Percentiles rank a stretch among this genome's conserved stretches.
Evolutionary conservation across 331 rosid genomes (phyloP).

Genomic region (Telfairia occidentalis): DNA sequence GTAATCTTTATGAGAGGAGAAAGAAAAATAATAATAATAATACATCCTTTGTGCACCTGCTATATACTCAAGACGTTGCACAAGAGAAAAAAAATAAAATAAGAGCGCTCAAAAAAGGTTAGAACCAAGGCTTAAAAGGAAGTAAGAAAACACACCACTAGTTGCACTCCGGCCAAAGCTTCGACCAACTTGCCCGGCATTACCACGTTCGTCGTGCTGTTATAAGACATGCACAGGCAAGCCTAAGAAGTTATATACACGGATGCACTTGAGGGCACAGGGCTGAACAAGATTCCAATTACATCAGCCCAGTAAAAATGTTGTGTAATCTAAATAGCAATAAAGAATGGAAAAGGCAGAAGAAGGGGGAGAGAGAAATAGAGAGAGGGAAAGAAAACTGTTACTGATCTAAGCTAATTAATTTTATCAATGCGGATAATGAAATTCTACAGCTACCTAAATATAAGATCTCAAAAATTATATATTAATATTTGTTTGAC

Average conservation of each 20-base stretch:
- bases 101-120: not conserved
- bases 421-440: not conserved
- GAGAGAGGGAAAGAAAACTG: not conserved
- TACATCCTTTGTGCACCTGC: not conserved
- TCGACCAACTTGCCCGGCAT: slow-evolving; percentile 42
- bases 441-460: not conserved
- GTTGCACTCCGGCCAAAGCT: slow-evolving; percentile 34
- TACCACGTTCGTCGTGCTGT: slow-evolving; percentile 56
- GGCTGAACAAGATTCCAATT: slow-evolving; percentile 44
- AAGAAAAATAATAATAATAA: not conserved
- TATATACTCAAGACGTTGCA: not conserved
- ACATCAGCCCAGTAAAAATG: slow-evolving; percentile 38
- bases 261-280: slow-evolving; percentile 36
- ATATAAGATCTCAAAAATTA: not conserved
- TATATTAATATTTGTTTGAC: not conserved
- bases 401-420: not conserved
- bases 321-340: slow-evolving; percentile 26
- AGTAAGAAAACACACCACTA: slow-evolving; percentile 44
- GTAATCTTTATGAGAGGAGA: not conserved
- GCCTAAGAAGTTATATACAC: slow-evolving; percentile 50
- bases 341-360: not conserved
- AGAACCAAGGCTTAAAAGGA: not conserved
- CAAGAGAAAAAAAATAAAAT: not conserved
- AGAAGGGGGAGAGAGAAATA: not conserved
- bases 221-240: slow-evolving; percentile 65